Base-by-base conservation (phyloP, 345 rosid genomes). In the Camelina hispida region DNA sequence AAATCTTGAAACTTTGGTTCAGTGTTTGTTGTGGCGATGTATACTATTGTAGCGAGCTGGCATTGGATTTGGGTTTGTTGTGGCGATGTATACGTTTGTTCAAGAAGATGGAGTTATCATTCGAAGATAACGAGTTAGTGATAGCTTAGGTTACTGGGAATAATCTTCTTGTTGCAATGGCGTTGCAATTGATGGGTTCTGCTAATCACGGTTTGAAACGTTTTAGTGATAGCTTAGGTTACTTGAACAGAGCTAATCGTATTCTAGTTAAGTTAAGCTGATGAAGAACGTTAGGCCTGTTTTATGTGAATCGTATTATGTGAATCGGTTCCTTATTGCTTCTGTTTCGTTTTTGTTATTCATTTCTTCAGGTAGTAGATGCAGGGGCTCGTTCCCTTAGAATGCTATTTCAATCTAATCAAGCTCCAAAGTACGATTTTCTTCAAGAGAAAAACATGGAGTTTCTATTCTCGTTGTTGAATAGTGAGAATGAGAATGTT, bases 171-270 rank as follows among this genome's bases (percentile, higher is more conserved):
- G 86, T 76, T 71, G 91, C 96, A 2, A 92, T 95, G 97, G 68
- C 92, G 54, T 80, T 92, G 67, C 96, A 92, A 43, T 66, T 90
- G 62, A 79, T 87, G 85, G 99, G 98, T 66, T 87, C 97, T 73
- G 91, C 83, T 74, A 84, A 73, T 80, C 89, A 73, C 68, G 73
- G 81, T 15, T 80, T 90, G 16, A 92, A 86, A 79, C 82, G 87
- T 85, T 92, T 95, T 83, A 87, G 78, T 81, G 96, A 92, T 68
- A 82, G 93, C 63, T 78, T 92, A 68, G 98, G 93, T 43, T 92
- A 85, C 74, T 81, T 95, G 18, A 95, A 85, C 74, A 85, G 84
- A 79, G 91, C 96, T 16, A 92, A 89, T 74, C 84, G 93, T 87
- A 65, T 90, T 52, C 52, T 90, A 44, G 82, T 71, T 66, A 82